Percentiles rank a stretch among this genome's conserved stretches.
phyloP scores from a whole-genome alignment of 2,329 filamentous ascomycete species.

The Harringtonia lauricola region DNA sequence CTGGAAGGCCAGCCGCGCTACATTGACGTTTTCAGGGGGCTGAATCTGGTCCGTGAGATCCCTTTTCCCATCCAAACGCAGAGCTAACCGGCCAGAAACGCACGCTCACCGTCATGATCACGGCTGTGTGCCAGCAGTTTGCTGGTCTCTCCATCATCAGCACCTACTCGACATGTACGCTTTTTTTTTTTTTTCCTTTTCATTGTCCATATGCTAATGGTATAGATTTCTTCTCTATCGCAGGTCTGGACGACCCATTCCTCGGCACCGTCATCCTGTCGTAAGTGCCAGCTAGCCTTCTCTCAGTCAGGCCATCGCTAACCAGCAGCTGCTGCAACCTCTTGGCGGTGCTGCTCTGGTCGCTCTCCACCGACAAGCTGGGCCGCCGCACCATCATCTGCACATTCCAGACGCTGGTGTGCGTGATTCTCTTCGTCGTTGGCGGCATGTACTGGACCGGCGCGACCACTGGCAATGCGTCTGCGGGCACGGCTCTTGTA shows the following conservation, averaged over 20 bases:
- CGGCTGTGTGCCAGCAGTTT: constrained; percentile 3
- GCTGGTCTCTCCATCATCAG: constrained; percentile 7
- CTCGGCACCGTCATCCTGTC: constrained; percentile 5
- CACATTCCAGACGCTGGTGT: constrained; percentile 2
- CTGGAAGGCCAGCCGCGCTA: constrained; percentile 1
- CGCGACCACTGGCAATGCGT: constrained; percentile 1
- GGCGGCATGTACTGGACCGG: constrained; percentile 6
- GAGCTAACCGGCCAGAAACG: background rate
- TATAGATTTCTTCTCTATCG: constrained; percentile 5
- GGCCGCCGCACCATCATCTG: constrained; percentile 5
- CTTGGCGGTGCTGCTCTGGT: constrained; percentile 6
- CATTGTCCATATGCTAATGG: background rate
- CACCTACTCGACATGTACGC: constrained; percentile 4
- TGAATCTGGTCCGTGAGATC: background rate
- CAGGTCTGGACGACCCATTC: constrained; percentile 5
- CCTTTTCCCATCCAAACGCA: background rate
- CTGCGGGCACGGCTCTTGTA: constrained; percentile 3
- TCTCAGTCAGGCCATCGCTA: background rate
- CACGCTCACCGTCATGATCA: constrained; percentile 6
- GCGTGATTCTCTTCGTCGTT: constrained; percentile 3
- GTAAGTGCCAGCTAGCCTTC: background rate
- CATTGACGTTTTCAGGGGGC: constrained; percentile 4
- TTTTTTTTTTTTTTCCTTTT: background rate
- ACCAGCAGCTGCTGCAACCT: constrained; percentile 2
- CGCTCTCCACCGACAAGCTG: background rate